Percentiles rank a stretch among this genome's conserved stretches.
Evolutionary conservation across 352 stramenopile species (phyloP).

Genomic region (Pythium rhizo-oryzae): DNA sequence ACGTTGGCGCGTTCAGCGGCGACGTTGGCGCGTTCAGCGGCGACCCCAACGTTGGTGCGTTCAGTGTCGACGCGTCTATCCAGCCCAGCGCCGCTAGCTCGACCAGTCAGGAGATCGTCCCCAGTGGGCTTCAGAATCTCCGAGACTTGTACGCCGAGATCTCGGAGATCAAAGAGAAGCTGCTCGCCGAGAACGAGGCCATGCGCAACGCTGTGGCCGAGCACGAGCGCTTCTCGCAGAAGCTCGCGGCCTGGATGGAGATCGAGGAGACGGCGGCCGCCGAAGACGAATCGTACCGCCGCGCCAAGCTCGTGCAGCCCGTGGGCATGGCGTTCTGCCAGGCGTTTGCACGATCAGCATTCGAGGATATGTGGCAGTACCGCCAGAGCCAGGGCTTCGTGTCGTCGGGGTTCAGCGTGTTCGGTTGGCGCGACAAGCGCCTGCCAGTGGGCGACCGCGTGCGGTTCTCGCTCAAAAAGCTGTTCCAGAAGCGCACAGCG

Average conservation of each 20-base stretch:
- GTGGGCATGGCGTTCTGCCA: slow-evolving; percentile 8
- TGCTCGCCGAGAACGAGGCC: slow-evolving; percentile 17
- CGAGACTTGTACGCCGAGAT: slow-evolving; percentile 23
- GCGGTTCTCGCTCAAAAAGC: slow-evolving; percentile 40
- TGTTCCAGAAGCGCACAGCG: slow-evolving; percentile 20
- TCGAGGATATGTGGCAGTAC: slow-evolving; percentile 22
- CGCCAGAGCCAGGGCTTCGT: slow-evolving; percentile 21
- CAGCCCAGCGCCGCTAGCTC: too few species aligned
- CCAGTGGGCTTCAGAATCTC: slow-evolving; percentile 2
- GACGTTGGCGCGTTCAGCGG: too few species aligned
- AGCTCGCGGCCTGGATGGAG: slow-evolving; percentile 4
- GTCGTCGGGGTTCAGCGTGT: slow-evolving; percentile 31
- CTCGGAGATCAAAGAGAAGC: slow-evolving; percentile 22
- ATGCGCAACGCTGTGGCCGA: slow-evolving; percentile 10
- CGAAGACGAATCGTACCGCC: slow-evolving; percentile 5
- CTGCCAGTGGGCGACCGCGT: slow-evolving; percentile 24
- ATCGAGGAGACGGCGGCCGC: not conserved
- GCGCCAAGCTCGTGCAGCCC: not conserved
- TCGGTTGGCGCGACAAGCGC: slow-evolving; percentile 40
- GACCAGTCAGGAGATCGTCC: not conserved
- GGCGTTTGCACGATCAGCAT: slow-evolving; percentile 12
- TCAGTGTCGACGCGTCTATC: too few species aligned
- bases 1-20: not conserved
- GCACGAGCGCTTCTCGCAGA: slow-evolving; percentile 12
- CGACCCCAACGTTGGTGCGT: not conserved